A percentile compares a stretch with the other conserved stretches of the same genome.
These are phyloP conservation scores for Alternaria sp. DNA, from an alignment of 2,329 filamentous ascomycete species.

Conservation along the genomic window DNA sequence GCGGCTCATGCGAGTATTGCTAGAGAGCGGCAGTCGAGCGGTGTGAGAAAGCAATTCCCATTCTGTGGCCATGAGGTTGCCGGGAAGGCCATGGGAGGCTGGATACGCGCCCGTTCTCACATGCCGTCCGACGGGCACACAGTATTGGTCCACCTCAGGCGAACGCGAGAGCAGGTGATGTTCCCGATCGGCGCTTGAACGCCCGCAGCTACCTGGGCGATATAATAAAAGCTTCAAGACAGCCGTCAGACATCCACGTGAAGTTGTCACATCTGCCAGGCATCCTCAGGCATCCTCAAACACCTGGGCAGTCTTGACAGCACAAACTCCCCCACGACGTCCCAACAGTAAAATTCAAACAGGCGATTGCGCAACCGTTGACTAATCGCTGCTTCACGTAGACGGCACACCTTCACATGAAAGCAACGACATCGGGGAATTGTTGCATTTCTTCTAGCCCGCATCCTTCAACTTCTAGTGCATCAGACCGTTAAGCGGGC, in stretches of 20 bases:
- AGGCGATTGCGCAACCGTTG: not conserved
- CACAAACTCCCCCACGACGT: not conserved
- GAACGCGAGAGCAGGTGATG: slow-evolving; percentile 4
- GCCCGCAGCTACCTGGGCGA: not conserved
- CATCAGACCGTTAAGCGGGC: slow-evolving; percentile 5
- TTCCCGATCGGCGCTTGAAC: not conserved
- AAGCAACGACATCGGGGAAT: not conserved
- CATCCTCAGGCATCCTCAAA: not conserved
- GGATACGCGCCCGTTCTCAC: slow-evolving; percentile 7
- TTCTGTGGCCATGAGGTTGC: not conserved
- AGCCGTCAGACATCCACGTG: not conserved
- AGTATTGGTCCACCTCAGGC: not conserved
- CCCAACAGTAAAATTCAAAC: not conserved
- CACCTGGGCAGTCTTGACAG: not conserved
- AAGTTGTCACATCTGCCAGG: not conserved
- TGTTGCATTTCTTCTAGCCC: not conserved
- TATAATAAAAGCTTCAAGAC: not conserved
- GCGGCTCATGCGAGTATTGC: not conserved
- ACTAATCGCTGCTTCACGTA: not conserved
- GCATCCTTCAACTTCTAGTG: slow-evolving; percentile 9
- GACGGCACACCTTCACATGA: not conserved
- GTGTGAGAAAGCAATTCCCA: not conserved
- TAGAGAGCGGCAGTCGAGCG: not conserved
- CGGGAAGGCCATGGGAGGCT: not conserved
- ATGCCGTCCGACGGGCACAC: not conserved